Base-by-base conservation (phyloP, 2,329 filamentous ascomycete species). In the Passalora sequoiae region DNA sequence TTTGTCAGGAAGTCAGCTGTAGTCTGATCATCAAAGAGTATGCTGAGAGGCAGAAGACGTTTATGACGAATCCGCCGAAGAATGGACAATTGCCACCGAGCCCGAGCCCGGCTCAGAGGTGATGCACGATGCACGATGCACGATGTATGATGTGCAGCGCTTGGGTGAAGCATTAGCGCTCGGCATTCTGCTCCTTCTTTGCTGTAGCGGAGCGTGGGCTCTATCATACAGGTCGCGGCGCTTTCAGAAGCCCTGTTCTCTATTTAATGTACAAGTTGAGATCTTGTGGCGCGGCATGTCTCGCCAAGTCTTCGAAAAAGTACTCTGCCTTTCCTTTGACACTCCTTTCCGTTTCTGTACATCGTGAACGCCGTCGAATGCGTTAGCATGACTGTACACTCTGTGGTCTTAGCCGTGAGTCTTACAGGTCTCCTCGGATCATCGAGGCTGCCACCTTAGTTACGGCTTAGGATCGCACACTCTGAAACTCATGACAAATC, bases 1-100 rank as follows among this genome's bases (percentile, higher is more conserved):
- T 98, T 40, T 98, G 92, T 66, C 75, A 86, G 53, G 91, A 98
- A 62, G 77, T 89, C n/a, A 78, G 74, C 50, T 98, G 92, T 67
- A 78, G 85, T 4, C 71, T 97, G 45, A 72, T 92, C 40, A 83
- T 97, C 46, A 83, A 82, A 65, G 88, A 98, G 56, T 98, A 79
- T 62, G 77, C 73, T 53, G 70, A 80, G 50, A 68, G 72, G 53
- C 79, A 81, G 63, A 71, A 70, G 64, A 64, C 55, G 15, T 66
- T 71, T 36, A 39, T 50, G 44, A 55, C 43, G 37, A 57, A 60
- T 6, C 58, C 60, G n/a, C 59, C 60, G 16, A 38, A 40, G 8
- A 60, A 60, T 43, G 50, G 55, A 21, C 33, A 36, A 20, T 36
- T 42, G 33, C 51, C 53, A 10, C 43, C 54, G 13, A 17, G 43